phyloP scores from a whole-genome alignment of 257 asterid genomes.

The Cinchona pubescens region DNA sequence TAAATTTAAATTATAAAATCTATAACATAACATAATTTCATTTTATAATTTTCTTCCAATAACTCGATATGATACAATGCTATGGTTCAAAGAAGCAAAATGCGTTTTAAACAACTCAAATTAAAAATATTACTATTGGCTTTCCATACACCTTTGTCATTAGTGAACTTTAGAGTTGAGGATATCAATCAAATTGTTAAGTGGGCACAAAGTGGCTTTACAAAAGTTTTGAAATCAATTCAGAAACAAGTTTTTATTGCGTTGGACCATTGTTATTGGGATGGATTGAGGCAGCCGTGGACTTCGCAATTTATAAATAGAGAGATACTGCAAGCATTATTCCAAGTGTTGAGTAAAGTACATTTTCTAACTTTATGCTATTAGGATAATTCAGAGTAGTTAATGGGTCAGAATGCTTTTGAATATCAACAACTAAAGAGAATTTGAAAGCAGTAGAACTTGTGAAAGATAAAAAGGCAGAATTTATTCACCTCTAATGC shows the following conservation, averaged over 20 bases:
- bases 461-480: slow-evolving; percentile 13
- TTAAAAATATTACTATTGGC: too few species aligned
- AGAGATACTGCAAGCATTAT: neutral
- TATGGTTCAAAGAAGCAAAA: too few species aligned
- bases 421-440: neutral
- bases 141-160: too few species aligned
- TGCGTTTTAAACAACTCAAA: too few species aligned
- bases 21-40: too few species aligned
- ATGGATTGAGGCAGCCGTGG: neutral
- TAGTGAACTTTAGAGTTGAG: neutral
- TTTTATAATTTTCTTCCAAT: too few species aligned
- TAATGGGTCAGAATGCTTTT: neutral
- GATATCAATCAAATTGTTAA: too few species aligned
- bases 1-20: too few species aligned
- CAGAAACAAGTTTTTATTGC: neutral
- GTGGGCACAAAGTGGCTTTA: neutral
- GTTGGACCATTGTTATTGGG: neutral
- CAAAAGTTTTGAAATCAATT: neutral
- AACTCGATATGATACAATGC: too few species aligned
- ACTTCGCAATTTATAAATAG: neutral
- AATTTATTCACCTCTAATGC: slow-evolving; percentile 13
- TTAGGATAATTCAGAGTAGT: neutral
- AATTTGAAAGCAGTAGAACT: slow-evolving; percentile 10
- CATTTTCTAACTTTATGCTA: slow-evolving; percentile 8
- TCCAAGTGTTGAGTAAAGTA: slow-evolving; percentile 15